A percentile compares a stretch with the other conserved stretches of the same genome.
These are phyloP conservation scores for Eustoma russellianum DNA, from an alignment of 257 asterid species.

Conservation along the genomic window DNA sequence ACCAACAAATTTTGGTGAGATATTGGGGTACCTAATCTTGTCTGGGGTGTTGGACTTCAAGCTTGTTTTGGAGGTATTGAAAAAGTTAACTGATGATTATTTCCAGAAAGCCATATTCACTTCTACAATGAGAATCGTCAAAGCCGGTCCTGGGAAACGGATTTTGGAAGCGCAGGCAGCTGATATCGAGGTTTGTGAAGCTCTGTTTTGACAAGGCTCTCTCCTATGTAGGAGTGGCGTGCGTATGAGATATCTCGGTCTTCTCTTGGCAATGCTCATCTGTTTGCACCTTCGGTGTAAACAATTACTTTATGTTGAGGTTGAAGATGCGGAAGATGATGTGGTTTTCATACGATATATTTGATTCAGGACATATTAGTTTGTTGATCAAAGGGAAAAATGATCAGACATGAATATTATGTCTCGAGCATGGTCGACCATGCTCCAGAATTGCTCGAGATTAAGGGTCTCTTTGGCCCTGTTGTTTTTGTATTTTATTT, in stretches of 20 bases:
- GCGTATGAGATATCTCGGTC: too few species aligned
- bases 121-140: slow-evolving; percentile 26
- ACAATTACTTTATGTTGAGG: slow-evolving; percentile 10
- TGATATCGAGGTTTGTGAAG: slow-evolving; percentile 54
- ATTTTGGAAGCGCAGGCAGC: slow-evolving; percentile 57
- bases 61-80: slow-evolving; percentile 47
- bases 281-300: slow-evolving; percentile 21
- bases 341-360: slow-evolving; percentile 30
- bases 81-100: slow-evolving; percentile 43
- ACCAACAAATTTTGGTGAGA: slow-evolving; percentile 72
- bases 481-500: slow-evolving; percentile 53
- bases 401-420: slow-evolving; percentile 28
- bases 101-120: slow-evolving; percentile 50
- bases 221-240: slow-evolving; percentile 3
- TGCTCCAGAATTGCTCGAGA: too few species aligned
- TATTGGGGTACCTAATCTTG: slow-evolving; percentile 54
- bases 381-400: slow-evolving; percentile 29
- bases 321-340: slow-evolving; percentile 25
- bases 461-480: slow-evolving; percentile 19
- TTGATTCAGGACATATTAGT: slow-evolving; percentile 33
- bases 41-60: slow-evolving; percentile 55
- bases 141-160: slow-evolving; percentile 41
- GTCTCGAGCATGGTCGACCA: slow-evolving; percentile 27
- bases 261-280: not conserved
- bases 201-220: slow-evolving; percentile 32